Percentiles rank a stretch among this genome's conserved stretches.
phyloP scores from a whole-genome alignment of 306 rosid species.

The Pterocarpus macrocarpus region DNA sequence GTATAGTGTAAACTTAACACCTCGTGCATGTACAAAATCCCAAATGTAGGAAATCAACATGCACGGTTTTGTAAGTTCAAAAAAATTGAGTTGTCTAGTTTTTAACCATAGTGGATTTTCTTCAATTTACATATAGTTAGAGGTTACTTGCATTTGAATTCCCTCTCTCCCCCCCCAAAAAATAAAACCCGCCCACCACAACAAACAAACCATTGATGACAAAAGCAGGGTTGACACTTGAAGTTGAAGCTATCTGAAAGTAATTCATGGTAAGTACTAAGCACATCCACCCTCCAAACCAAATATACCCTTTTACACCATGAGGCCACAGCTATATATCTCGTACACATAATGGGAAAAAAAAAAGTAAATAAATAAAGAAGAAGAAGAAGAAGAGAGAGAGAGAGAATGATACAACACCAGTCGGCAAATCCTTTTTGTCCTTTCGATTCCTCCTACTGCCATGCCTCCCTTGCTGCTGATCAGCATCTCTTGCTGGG shows the following conservation, averaged over 20 bases:
- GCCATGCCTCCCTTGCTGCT: conserved; percentile 61
- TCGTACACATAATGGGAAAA: neutral
- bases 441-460: conserved; percentile 68
- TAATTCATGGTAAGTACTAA: neutral
- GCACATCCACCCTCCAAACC: conserved; percentile 7
- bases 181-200: no score
- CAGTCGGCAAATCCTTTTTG: conserved; percentile 80
- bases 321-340: neutral
- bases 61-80: neutral
- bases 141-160: neutral
- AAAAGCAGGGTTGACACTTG: conserved; percentile 1
- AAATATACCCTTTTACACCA: conserved; percentile 19
- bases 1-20: neutral
- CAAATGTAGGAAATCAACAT: no score
- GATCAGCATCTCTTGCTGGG: conserved; percentile 58
- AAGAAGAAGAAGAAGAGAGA: no score
- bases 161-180: no score
- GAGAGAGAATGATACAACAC: conserved; percentile 40
- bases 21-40: no score
- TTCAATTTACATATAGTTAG: neutral
- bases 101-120: neutral
- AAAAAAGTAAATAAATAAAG: neutral
- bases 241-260: neutral
- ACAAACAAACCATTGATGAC: neutral
- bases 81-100: neutral